Base-by-base conservation (phyloP, 108 stramenopile species). In the Cyclotella kingstonii region DNA sequence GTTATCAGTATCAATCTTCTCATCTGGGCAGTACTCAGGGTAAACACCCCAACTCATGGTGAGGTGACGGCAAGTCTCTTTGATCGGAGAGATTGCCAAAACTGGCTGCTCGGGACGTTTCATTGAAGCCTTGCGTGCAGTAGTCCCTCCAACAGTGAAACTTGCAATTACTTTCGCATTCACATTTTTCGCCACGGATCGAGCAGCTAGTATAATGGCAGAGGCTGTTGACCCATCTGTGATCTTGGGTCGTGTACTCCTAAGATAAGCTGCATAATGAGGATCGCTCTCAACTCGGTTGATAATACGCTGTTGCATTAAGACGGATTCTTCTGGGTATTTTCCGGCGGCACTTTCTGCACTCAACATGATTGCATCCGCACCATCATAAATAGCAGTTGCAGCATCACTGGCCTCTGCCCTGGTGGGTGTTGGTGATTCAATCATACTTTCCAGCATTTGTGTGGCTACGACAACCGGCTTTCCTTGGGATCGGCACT, bases 331-430 rank as follows among this genome's bases (percentile, higher is more conserved):
- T 70, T 93, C 87, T 2, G 96, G 96, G 55, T 86, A 97, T 84
- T 68, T 72, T 60, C 90, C 90, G 39, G 90, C 92, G 3, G 97
- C 97, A 57, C 84, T 85, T 66, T 98, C 97, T 23, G 89, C 97
- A 60, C 82, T 84, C 15, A 98, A 60, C 97, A 98, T 98, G 74
- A 98, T 94, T 4, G 94, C 94, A 73, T 98, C 97, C 7, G 95
- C 92, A 40, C 95, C 94, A 78, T 97, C 96, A 61, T 94, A 97
- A 66, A 97, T 94, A 9, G 96, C 96, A 30, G 95, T 97, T n/a
- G 96, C 93, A 41, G 91, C 89, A 81, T 95, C 94, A 39, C 84
- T 83, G 7, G 92, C 93, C 73, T 97, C 97, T 5, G 97, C 97
- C 15, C 97, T 85, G 5, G 97, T 97, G 0, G 95, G 95, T 6